Evolutionary conservation across 2,329 filamentous ascomycete genomes (phyloP), one percentile per base, ranked within the genome.

Genomic region (Acarospora socialis): DNA sequence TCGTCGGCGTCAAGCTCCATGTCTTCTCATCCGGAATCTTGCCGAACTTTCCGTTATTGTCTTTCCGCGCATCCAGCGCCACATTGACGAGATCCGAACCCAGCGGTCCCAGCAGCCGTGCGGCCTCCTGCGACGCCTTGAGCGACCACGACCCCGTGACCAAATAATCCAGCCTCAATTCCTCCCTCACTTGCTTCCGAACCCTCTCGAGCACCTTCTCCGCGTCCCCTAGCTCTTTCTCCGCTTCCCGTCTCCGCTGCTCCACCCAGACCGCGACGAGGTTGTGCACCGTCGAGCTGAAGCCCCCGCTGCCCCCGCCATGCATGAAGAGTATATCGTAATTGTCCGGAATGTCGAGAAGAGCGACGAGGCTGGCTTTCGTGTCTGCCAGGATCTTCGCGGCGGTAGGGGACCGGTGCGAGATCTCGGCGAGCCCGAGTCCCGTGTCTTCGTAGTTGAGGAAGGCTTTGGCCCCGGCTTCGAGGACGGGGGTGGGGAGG

Each of bases 251-350:
- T 52, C 77, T 67, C 52, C 69, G 68, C 51, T 74, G 69, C 51
- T 75, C 72, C 4, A 92, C 76, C 86, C 84, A 94, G 38, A 79
- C 68, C 16, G 75, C 70, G 27, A 90, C 77, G 33, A 93, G 60
- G 60, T 94, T 92, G 59, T 90, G 87, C 3, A 82, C 70, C 4
- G 75, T 74, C 19, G 83, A 80, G 33, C 78, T 76, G 63, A 94
- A 94, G 59, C 86, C 73, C 38, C 84, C 84, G 30, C 68, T 82
- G 39, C 86, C 87, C 36, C 87, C 86, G 38, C 71, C 81, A 54
- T 90, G 81, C 66, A 92, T 78, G 56, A 92, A 87, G 13, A 93
- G 59, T 34, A 93, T 69, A 38, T 93, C 83, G 58, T 94, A 93
- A 53, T 81, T 75, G 43, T 78, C 71, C 3, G 84, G 83, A 34